phyloP scores from a whole-genome alignment of 176 grass and related monocot genomes.

The maize (Zea mays) region DNA sequence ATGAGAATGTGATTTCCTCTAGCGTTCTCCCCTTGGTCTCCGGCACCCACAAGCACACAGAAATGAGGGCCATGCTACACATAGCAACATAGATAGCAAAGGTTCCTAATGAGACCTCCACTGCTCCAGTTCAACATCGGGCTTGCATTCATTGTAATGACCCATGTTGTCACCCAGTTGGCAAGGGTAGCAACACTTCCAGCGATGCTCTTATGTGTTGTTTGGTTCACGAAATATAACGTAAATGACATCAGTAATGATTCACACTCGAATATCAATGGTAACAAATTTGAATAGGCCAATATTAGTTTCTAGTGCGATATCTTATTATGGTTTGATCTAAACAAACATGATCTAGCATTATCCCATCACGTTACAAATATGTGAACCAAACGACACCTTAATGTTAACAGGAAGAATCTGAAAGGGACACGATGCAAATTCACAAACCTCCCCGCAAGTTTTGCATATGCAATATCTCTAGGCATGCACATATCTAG shows the following conservation, averaged over 20 bases:
- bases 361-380: too few species aligned
- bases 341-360: too few species aligned
- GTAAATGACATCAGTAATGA: too few species aligned
- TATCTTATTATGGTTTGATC: too few species aligned
- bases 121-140: conserved; percentile 86
- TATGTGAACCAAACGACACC: too few species aligned
- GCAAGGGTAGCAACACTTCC: conserved; percentile 91
- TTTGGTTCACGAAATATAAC: too few species aligned
- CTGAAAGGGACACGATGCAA: conserved; percentile 33
- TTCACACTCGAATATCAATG: too few species aligned
- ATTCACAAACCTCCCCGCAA: neutral
- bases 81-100: conserved; percentile 49
- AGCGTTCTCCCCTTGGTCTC: conserved; percentile 69
- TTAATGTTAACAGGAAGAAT: conserved; percentile 80
- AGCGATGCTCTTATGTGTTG: conserved; percentile 58
- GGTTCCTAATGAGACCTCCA: conserved; percentile 74
- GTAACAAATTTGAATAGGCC: too few species aligned
- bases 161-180: conserved; percentile 84
- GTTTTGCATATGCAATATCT: neutral
- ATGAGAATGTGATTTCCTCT: conserved; percentile 56
- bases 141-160: conserved; percentile 90
- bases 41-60: conserved; percentile 59
- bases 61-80: conserved; percentile 42
- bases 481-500: neutral
- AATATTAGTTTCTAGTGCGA: too few species aligned